Evolutionary conservation across 768 basidiomycete genomes (phyloP), one percentile per base, ranked within the genome.

Genomic region (Serendipita indica): DNA sequence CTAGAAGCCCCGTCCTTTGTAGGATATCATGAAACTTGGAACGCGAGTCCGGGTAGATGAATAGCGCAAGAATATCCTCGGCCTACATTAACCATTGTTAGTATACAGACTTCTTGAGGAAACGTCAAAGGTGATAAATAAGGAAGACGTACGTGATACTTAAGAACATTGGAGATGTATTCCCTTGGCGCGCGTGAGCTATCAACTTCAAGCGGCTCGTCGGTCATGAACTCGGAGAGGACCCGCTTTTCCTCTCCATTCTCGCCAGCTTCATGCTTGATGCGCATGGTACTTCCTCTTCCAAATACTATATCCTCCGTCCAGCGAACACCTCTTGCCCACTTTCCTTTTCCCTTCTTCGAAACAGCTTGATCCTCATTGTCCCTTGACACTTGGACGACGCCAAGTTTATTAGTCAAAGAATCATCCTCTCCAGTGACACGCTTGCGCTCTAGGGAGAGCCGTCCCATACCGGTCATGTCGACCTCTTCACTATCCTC

Each of bases 11-110:
- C 4, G 49, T 32, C 49, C 49, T 18, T 54, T 54, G 49, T 22
- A 54, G 49, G 20, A 54, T 54, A n/a, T 54, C 49, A 30, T 54
- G 49, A 32, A 54, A 54, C 49, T 54, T 54, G 49, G 49, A n/a
- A 54, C 49, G 49, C 10, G 49, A 54, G 49, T 54, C 49, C 6
- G 49, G 49, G 30, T 54, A 54, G n/a, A 54, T 32, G 22, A 54
- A 54, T 16, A 32, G 1, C 5, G 49, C 10, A 6, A 54, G 49
- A 54, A 54, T 54, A 18, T 54, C 49, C n/a, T 54, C 20, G 49
- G 49, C 49, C 49, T 54, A 27, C 10, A 12, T 16, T 1, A 54
- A 54, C 7, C 7, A 54, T 16, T 10, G 1, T 7, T 6, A 54
- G 49, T n/a, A n/a, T n/a, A n/a, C n/a, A 10, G n/a, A 27, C 20